Percentiles rank a stretch among this genome's conserved stretches.
These are phyloP conservation scores for Heliamphora exappendiculata DNA, from an alignment of 148 eudicot species.

Conservation along the genomic window DNA sequence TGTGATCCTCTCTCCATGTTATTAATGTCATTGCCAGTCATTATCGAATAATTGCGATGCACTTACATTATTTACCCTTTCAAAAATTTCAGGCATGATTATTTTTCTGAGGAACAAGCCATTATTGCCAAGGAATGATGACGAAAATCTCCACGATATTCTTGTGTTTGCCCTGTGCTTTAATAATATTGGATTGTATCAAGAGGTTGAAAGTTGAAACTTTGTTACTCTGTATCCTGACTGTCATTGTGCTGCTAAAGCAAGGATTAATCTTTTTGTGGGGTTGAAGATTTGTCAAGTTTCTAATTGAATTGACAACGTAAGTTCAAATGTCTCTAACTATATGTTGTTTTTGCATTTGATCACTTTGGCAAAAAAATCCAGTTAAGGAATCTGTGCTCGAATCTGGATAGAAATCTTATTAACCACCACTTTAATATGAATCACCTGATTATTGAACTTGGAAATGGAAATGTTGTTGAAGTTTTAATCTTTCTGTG, in stretches of 20 bases:
- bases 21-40: not conserved
- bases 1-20: not conserved
- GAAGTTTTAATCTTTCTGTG: no score
- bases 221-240: not conserved
- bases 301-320: not conserved
- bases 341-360: no score
- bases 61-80: not conserved
- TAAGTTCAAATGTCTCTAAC: no score
- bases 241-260: not conserved
- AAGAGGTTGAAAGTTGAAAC: not conserved
- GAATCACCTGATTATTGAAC: no score
- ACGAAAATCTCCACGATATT: slow-evolving; percentile 10
- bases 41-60: no score
- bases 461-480: no score
- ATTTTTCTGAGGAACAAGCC: slow-evolving; percentile 43
- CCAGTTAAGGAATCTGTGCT: no score
- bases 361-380: no score
- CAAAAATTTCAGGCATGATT: slow-evolving; percentile 52
- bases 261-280: not conserved
- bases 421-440: no score
- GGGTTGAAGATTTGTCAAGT: not conserved
- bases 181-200: not conserved
- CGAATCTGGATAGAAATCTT: no score
- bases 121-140: slow-evolving; percentile 60
- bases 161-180: not conserved